Conservation (phyloP, 192 early-diverging fungal genomes). For the Coemansia sp. region DNA sequence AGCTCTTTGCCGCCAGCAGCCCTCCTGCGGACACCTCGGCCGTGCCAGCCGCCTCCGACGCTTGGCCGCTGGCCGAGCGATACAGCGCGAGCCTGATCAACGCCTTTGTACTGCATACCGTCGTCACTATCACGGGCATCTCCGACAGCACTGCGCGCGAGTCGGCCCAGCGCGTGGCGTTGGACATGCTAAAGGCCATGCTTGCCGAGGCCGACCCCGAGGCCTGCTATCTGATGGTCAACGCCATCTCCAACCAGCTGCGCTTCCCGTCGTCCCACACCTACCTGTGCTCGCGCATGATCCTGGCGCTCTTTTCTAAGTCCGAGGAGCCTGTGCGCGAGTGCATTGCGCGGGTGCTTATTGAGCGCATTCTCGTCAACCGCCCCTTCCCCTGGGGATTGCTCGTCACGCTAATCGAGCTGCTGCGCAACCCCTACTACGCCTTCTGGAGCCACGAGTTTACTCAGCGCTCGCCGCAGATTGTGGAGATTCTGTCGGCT, state of each 20-base stretch:
- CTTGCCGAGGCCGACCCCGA: conserved; percentile 62
- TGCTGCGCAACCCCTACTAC: conserved; percentile 89
- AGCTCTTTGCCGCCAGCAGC: conserved; percentile 1
- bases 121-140: conserved; percentile 73
- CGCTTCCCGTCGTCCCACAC: conserved; percentile 98
- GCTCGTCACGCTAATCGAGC: conserved; percentile 95
- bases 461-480: conserved; percentile 53
- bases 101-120: conserved; percentile 85
- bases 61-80: conserved; percentile 14
- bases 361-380: conserved; percentile 95
- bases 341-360: conserved; percentile 91
- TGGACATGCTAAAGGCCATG: conserved; percentile 85
- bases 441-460: conserved; percentile 75
- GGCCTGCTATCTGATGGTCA: conserved; percentile 88
- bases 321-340: conserved; percentile 83
- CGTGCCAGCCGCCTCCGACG: background rate
- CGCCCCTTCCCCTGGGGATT: conserved; percentile 98
- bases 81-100: conserved; percentile 87
- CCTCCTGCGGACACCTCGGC: background rate
- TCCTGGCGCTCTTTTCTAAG: conserved; percentile 81
- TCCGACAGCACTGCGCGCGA: conserved; percentile 33
- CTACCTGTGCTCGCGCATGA: conserved; percentile 86
- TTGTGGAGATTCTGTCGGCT: conserved; percentile 54
- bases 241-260: conserved; percentile 94
- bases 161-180: conserved; percentile 59